These are phyloP conservation scores for Carex scoparia DNA, from an alignment of 176 grass and related monocot species.

Conservation along the genomic window DNA sequence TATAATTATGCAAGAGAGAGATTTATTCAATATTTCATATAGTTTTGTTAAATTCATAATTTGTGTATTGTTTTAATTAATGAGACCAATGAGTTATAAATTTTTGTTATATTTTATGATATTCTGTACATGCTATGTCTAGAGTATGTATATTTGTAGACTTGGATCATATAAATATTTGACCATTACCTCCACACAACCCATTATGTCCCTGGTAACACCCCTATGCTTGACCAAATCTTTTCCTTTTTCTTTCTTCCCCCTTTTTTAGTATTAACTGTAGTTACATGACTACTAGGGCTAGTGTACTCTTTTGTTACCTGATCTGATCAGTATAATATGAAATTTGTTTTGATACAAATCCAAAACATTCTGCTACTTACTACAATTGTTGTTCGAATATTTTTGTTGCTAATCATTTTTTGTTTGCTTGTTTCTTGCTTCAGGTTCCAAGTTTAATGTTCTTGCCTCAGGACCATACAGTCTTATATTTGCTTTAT, in stretches of 20 bases:
- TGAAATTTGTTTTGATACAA: background rate
- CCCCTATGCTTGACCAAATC: background rate
- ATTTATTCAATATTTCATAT: background rate
- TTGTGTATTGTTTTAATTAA: background rate
- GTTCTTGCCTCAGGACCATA: slow-evolving; percentile 80
- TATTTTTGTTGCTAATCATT: slow-evolving; percentile 5
- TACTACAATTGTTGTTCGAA: background rate
- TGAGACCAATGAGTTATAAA: background rate
- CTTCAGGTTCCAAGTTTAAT: slow-evolving; percentile 62
- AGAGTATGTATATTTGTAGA: background rate
- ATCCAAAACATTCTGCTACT: background rate
- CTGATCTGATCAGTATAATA: slow-evolving; percentile 6
- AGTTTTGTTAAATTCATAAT: background rate
- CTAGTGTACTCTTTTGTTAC: background rate
- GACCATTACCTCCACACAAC: background rate
- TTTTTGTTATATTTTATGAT: background rate
- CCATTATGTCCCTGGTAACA: background rate
- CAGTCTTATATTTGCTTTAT: slow-evolving; percentile 89
- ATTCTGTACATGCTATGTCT: background rate
- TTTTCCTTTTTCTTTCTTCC: slow-evolving; percentile 9
- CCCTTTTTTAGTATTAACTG: background rate
- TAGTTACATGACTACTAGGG: background rate
- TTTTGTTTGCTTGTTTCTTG: slow-evolving; percentile 11
- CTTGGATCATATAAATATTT: background rate
- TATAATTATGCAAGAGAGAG: background rate